Evolutionary conservation across 2,329 filamentous ascomycete genomes (phyloP).

Genomic region (Penicillium sp.): DNA sequence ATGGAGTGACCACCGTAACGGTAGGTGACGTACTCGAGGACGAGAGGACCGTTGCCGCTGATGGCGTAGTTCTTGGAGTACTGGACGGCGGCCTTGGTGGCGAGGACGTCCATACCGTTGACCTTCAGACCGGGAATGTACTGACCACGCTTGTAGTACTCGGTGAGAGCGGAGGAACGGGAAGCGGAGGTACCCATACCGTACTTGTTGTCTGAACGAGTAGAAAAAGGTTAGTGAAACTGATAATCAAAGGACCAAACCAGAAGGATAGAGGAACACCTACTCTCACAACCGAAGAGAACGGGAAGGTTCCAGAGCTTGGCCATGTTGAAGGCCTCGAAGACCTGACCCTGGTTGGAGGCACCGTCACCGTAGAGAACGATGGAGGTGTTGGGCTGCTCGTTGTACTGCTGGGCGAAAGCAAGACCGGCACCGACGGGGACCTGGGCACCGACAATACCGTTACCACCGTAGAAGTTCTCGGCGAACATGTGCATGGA

Average conservation of each 20-base stretch:
- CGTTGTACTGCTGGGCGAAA: slow-evolving; percentile 94
- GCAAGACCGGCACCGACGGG: slow-evolving; percentile 95
- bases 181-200: slow-evolving; percentile 97
- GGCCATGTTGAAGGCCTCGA: slow-evolving; percentile 99
- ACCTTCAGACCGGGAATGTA: slow-evolving; percentile 99
- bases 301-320: slow-evolving; percentile 97
- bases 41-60: slow-evolving; percentile 84
- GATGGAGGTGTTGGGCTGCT: slow-evolving; percentile 80
- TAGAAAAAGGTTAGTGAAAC: not conserved
- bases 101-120: slow-evolving; percentile 98
- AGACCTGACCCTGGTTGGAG: slow-evolving; percentile 98
- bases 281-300: slow-evolving; percentile 98
- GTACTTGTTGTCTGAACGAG: slow-evolving; percentile 85
- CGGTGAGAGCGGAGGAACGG: slow-evolving; percentile 91
- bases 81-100: slow-evolving; percentile 93
- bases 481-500: slow-evolving; percentile 99
- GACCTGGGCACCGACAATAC: slow-evolving; percentile 98
- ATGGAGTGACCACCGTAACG: slow-evolving; percentile 99
- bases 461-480: slow-evolving; percentile 98
- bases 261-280: slow-evolving; percentile 42
- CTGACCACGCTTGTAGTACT: slow-evolving; percentile 99
- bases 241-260: not conserved
- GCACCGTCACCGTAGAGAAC: slow-evolving; percentile 97
- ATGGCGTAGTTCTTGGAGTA: slow-evolving; percentile 88
- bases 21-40: slow-evolving; percentile 99